Evolutionary conservation across 495 filamentous ascomycete genomes (phyloP).

Genomic region (Neurospora terricola): DNA sequence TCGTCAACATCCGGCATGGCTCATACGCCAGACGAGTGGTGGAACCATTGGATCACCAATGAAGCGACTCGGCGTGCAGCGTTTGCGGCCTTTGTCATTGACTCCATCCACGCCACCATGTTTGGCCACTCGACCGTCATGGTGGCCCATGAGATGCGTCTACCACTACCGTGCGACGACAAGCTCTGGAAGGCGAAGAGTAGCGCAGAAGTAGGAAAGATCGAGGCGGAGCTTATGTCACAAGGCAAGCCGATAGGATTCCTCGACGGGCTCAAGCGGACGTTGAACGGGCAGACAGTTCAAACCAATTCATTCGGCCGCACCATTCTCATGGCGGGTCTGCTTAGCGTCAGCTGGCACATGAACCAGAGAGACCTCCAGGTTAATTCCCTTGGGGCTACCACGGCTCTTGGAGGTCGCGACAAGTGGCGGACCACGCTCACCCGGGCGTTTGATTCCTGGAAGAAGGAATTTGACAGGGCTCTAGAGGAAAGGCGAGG

Average conservation of each 20-base stretch:
- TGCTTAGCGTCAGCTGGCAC: slow-evolving; percentile 93
- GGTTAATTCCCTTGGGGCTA: slow-evolving; percentile 71
- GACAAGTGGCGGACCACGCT: slow-evolving; percentile 89
- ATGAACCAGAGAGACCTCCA: slow-evolving; percentile 96
- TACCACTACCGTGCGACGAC: slow-evolving; percentile 91
- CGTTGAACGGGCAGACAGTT: slow-evolving; percentile 76
- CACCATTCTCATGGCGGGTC: slow-evolving; percentile 89
- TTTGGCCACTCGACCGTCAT: slow-evolving; percentile 96
- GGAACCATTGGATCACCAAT: slow-evolving; percentile 94
- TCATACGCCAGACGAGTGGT: slow-evolving; percentile 76
- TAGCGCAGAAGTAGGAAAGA: slow-evolving; percentile 75
- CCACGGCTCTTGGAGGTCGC: slow-evolving; percentile 72
- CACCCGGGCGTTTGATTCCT: slow-evolving; percentile 85
- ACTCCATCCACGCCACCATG: slow-evolving; percentile 95
- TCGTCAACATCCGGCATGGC: slow-evolving; percentile 47
- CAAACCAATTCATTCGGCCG: slow-evolving; percentile 90
- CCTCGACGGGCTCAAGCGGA: slow-evolving; percentile 83
- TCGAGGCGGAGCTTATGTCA: slow-evolving; percentile 72
- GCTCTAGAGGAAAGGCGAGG: slow-evolving; percentile 41
- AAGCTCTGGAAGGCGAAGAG: slow-evolving; percentile 87
- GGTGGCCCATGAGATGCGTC: slow-evolving; percentile 91
- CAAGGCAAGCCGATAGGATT: slow-evolving; percentile 84
- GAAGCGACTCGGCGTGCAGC: slow-evolving; percentile 85
- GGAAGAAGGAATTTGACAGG: slow-evolving; percentile 89
- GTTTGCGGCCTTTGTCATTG: slow-evolving; percentile 91